A percentile compares a stretch with the other conserved stretches of the same genome.
phyloP scores from a whole-genome alignment of 148 eudicot species.

The Camellia japonica region DNA sequence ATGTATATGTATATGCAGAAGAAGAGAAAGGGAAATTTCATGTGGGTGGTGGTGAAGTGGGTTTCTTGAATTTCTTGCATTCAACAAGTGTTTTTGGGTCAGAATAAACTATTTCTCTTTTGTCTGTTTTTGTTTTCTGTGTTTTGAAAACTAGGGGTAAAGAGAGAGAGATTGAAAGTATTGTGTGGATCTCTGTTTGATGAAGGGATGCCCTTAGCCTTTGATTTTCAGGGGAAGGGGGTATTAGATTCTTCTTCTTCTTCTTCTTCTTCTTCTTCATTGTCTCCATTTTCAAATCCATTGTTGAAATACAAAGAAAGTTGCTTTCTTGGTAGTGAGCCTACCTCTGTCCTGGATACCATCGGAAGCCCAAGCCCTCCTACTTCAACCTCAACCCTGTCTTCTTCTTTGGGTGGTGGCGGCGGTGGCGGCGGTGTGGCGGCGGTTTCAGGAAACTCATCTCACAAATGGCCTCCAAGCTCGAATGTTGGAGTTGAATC shows the following conservation, averaged over 20 bases:
- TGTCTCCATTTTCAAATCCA: conserved; percentile 11
- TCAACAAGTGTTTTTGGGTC: background rate
- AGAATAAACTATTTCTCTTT: background rate
- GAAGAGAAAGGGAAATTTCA: background rate
- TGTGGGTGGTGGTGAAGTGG: conserved; percentile 21
- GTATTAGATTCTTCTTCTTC: conserved; percentile 24
- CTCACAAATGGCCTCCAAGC: conserved; percentile 45
- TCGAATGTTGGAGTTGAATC: conserved; percentile 28
- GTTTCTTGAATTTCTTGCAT: conserved; percentile 12
- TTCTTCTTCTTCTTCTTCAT: conserved; percentile 7
- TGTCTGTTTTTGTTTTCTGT: background rate
- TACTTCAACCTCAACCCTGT: conserved; percentile 65
- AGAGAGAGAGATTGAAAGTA: background rate
- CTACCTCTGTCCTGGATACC: conserved; percentile 76
- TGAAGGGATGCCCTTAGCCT: conserved; percentile 72
- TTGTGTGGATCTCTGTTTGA: conserved; percentile 8
- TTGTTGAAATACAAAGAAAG: background rate
- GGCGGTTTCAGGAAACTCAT: conserved; percentile 45
- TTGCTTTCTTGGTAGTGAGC: conserved; percentile 37
- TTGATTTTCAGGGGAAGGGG: conserved; percentile 66
- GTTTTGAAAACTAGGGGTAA: background rate
- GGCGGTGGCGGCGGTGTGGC: conserved; percentile 42
- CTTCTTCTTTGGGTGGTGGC: conserved; percentile 35
- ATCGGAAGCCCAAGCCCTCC: conserved; percentile 60
- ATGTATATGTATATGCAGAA: conserved; percentile 16